A percentile compares a stretch with the other conserved stretches of the same genome.
These are phyloP conservation scores for Penicillium sp. DNA, from an alignment of 2,329 filamentous ascomycete species.

Conservation along the genomic window DNA sequence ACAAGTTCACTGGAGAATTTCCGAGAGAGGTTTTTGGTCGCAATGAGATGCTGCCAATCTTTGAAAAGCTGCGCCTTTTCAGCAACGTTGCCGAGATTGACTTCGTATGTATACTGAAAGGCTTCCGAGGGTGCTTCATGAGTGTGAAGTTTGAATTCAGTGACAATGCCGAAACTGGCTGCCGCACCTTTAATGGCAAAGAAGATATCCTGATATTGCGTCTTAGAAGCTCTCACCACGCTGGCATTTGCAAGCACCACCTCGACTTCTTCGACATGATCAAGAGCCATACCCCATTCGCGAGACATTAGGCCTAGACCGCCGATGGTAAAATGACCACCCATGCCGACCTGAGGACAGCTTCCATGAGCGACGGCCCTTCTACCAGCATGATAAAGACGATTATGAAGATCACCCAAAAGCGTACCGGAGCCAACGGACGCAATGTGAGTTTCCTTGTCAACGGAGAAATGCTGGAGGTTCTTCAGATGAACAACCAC, in stretches of 20 bases:
- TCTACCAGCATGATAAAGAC: constrained; percentile 29
- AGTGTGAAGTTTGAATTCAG: constrained; percentile 40
- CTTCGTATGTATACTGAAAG: constrained; percentile 59
- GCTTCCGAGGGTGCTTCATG: constrained; percentile 44
- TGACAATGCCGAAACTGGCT: constrained; percentile 41
- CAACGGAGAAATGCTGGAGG: constrained; percentile 34
- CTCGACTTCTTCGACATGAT: constrained; percentile 51
- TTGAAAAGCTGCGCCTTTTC: constrained; percentile 54
- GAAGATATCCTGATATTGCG: constrained; percentile 33
- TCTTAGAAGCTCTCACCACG: constrained; percentile 31
- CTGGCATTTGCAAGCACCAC: constrained; percentile 48
- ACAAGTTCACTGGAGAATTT: constrained; percentile 61
- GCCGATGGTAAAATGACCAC: constrained; percentile 44
- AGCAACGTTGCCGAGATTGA: constrained; percentile 51
- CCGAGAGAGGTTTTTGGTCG: constrained; percentile 56
- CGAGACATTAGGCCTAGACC: constrained; percentile 45
- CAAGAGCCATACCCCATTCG: constrained; percentile 53
- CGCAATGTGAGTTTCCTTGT: constrained; percentile 31
- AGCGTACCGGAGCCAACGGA: constrained; percentile 37
- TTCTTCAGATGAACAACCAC: constrained; percentile 33
- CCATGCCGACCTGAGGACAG: constrained; percentile 40
- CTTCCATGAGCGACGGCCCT: constrained; percentile 42
- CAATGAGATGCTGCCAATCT: constrained; percentile 59
- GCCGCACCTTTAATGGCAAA: constrained; percentile 40
- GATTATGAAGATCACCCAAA: constrained; percentile 33